A percentile compares a stretch with the other conserved stretches of the same genome.
These are phyloP conservation scores for Rugonectria rugulosa DNA, from an alignment of 2,329 filamentous ascomycete genomes.

Conservation along the genomic window DNA sequence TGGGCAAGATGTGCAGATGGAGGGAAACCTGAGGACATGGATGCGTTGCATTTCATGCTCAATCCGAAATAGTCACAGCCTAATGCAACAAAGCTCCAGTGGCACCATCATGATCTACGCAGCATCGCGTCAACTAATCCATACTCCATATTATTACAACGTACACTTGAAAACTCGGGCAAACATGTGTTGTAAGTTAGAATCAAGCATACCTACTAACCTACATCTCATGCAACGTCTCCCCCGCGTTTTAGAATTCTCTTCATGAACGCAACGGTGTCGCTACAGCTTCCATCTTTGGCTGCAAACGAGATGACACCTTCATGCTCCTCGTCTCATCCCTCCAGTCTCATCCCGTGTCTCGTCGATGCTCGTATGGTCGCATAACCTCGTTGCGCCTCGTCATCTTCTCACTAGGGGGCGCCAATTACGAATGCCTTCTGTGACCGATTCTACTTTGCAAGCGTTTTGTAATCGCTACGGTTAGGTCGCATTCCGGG, in stretches of 20 bases:
- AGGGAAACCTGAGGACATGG: not conserved
- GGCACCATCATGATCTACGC: not conserved
- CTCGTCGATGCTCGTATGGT: not conserved
- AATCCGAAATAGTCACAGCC: not conserved
- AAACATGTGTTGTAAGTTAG: too few species aligned
- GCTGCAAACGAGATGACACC: not conserved
- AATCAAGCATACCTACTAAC: not conserved
- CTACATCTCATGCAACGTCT: conserved; percentile 1
- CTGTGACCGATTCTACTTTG: conserved; percentile 6
- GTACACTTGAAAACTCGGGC: too few species aligned
- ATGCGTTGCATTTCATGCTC: not conserved
- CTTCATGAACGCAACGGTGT: not conserved
- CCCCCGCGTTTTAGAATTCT: not conserved
- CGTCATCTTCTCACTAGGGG: not conserved
- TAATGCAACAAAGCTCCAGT: not conserved
- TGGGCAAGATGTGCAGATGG: not conserved
- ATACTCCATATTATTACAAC: not conserved
- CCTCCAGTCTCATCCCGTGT: conserved; percentile 6
- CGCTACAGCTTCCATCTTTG: not conserved
- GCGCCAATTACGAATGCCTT: not conserved
- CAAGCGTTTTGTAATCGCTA: not conserved
- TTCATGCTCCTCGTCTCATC: not conserved
- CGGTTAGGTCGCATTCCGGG: conserved; percentile 18
- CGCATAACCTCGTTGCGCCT: not conserved
- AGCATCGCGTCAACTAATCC: not conserved